Percentiles rank a stretch among this genome's conserved stretches.
phyloP scores from a whole-genome alignment of 1,284 basidiomycete genomes.

The Flammula alnicola region DNA sequence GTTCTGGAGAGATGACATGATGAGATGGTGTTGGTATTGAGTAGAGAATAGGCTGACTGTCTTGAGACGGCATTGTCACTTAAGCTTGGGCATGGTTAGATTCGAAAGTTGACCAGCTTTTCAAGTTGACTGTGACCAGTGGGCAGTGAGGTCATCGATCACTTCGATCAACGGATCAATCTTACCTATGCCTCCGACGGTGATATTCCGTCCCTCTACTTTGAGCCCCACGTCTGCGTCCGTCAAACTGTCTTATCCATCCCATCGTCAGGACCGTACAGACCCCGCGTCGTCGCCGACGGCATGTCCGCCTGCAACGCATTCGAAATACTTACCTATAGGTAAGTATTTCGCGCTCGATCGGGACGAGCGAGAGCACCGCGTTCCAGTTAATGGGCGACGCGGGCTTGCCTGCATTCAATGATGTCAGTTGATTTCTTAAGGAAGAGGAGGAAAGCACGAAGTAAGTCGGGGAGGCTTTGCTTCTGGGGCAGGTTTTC shows the following conservation, averaged over 20 bases:
- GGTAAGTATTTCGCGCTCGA: slow-evolving; percentile 68
- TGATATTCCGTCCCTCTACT: no score
- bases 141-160: no score
- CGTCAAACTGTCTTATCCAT: slow-evolving; percentile 81
- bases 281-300: slow-evolving; percentile 78
- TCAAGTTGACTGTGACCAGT: no score
- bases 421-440: slow-evolving; percentile 71
- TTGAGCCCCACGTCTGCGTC: slow-evolving; percentile 92
- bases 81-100: no score
- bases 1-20: no score
- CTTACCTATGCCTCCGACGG: no score
- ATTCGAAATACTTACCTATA: no score
- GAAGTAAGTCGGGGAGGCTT: slow-evolving; percentile 41
- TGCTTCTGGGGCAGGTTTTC: slow-evolving; percentile 27
- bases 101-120: no score
- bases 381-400: slow-evolving; percentile 82
- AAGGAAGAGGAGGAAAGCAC: slow-evolving; percentile 80
- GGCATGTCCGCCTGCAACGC: slow-evolving; percentile 84
- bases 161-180: no score
- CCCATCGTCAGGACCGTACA: slow-evolving; percentile 41
- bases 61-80: no score
- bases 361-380: slow-evolving; percentile 80
- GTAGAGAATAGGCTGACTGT: no score
- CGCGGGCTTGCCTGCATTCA: slow-evolving; percentile 72
- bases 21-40: no score